These are phyloP conservation scores for Eucalyptus marginata DNA, from an alignment of 345 rosid species.

Conservation along the genomic window DNA sequence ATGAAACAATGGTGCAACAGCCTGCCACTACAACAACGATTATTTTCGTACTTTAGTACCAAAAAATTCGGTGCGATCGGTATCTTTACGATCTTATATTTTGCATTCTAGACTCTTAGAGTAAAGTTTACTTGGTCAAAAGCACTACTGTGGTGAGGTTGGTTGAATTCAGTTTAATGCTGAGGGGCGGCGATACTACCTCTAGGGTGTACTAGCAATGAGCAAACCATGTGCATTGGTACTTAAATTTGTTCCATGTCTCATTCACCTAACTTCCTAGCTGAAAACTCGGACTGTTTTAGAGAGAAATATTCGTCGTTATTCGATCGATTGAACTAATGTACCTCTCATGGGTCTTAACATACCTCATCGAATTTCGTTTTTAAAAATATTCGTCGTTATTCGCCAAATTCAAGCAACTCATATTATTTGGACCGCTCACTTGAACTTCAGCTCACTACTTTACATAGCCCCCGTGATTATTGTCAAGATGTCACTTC, in stretches of 20 bases:
- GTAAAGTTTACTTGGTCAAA: background rate
- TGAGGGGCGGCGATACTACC: background rate
- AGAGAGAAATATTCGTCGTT: background rate
- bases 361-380: background rate
- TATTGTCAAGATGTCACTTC: background rate
- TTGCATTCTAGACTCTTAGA: background rate
- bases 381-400: no score
- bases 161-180: background rate
- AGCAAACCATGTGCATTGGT: background rate
- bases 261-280: background rate
- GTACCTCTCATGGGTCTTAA: background rate
- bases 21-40: background rate
- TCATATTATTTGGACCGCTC: background rate
- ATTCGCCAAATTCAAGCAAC: background rate
- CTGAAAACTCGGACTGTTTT: background rate
- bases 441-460: background rate
- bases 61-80: background rate
- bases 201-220: background rate
- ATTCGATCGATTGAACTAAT: background rate
- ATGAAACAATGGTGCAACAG: no score
- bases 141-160: background rate
- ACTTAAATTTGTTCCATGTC: background rate
- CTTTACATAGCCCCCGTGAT: background rate
- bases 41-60: background rate
- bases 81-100: background rate